phyloP scores from a whole-genome alignment of 1,284 basidiomycete species.

The Neolentinus lepideus region DNA sequence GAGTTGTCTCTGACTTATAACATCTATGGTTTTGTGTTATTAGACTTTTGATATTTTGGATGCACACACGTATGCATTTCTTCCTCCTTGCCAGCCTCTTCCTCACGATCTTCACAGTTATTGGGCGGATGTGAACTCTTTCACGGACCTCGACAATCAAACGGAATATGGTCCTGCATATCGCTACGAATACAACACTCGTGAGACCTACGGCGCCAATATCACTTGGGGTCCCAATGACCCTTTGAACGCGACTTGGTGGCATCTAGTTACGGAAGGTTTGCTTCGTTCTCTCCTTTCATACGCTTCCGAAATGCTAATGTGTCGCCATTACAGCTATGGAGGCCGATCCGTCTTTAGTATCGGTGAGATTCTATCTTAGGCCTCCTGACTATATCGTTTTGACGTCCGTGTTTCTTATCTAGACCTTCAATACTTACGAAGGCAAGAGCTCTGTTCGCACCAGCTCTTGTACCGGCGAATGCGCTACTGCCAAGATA shows the following conservation, averaged over 20 bases:
- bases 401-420: conserved; percentile 6
- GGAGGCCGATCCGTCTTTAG: conserved; percentile 49
- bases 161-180: conserved; percentile 57
- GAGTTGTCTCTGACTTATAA: no score
- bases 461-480: conserved; percentile 48
- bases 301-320: neutral
- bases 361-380: conserved; percentile 34
- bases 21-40: neutral
- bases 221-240: conserved; percentile 61
- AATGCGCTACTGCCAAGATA: conserved; percentile 61
- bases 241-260: conserved; percentile 80
- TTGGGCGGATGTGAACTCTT: conserved; percentile 54
- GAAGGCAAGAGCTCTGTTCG: conserved; percentile 65
- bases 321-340: conserved; percentile 38
- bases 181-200: conserved; percentile 65
- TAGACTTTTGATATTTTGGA: conserved; percentile 72
- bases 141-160: conserved; percentile 46
- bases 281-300: conserved; percentile 12
- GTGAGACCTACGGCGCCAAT: conserved; percentile 56
- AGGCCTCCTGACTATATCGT: neutral
- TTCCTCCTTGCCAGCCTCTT: neutral
- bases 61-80: conserved; percentile 54
- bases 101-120: conserved; percentile 35
- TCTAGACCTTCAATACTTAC: conserved; percentile 57
- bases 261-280: conserved; percentile 77